phyloP scores from a whole-genome alignment of 192 early-diverging fungal genomes.

The Backusella westeae region DNA sequence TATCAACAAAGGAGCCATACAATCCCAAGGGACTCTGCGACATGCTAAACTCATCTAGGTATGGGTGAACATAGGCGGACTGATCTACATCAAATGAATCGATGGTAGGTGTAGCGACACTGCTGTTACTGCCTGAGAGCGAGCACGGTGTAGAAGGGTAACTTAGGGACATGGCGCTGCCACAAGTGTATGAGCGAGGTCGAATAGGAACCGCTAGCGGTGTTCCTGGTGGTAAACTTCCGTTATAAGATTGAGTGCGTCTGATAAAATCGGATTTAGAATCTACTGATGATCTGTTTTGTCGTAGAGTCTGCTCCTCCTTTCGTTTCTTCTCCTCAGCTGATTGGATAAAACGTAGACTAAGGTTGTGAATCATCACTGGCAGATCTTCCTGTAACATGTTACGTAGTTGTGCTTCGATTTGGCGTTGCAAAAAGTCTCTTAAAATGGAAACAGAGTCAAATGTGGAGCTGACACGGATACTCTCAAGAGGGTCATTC shows the following conservation, averaged over 20 bases:
- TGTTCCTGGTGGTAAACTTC: not conserved
- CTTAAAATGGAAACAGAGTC: slow-evolving; percentile 89
- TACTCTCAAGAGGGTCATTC: slow-evolving; percentile 92
- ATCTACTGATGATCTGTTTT: not conserved
- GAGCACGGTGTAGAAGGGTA: not conserved
- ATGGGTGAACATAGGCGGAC: not conserved
- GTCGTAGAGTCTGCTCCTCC: slow-evolving; percentile 11
- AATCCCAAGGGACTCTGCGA: not conserved
- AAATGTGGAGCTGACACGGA: slow-evolving; percentile 96
- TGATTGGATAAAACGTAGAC: slow-evolving; percentile 63
- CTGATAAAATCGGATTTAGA: not conserved
- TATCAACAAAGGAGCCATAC: not conserved
- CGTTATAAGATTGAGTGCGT: not conserved
- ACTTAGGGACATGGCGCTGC: not conserved
- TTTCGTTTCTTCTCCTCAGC: slow-evolving; percentile 43
- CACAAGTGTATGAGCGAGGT: not conserved
- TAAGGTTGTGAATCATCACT: slow-evolving; percentile 88
- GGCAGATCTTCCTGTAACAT: slow-evolving; percentile 96
- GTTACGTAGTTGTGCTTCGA: slow-evolving; percentile 84
- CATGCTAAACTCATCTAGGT: not conserved
- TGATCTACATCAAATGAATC: not conserved
- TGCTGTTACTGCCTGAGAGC: not conserved
- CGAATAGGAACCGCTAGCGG: not conserved
- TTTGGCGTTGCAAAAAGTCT: slow-evolving; percentile 84
- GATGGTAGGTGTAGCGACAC: not conserved